phyloP scores from a whole-genome alignment of 257 asterid genomes.

The Thymus mandschuricus region DNA sequence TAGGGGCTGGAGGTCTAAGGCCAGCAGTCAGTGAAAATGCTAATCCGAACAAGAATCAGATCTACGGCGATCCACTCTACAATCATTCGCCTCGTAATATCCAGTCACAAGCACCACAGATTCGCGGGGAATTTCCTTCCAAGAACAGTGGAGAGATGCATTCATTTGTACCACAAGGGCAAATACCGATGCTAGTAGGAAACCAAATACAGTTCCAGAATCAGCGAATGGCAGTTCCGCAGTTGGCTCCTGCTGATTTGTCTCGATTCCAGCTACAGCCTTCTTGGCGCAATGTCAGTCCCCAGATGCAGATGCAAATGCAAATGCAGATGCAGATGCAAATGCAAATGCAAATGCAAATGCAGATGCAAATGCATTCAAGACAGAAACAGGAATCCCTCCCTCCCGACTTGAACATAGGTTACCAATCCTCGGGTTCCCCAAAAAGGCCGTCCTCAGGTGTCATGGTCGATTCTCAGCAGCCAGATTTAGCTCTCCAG shows the following conservation, averaged over 20 bases:
- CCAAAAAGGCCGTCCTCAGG: slow-evolving; percentile 80
- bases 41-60: slow-evolving; percentile 48
- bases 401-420: slow-evolving; percentile 91
- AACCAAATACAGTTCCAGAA: slow-evolving; percentile 58
- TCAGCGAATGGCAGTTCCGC: slow-evolving; percentile 62
- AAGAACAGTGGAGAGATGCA: slow-evolving; percentile 45
- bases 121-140: slow-evolving; percentile 56
- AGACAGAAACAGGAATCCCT: slow-evolving; percentile 70
- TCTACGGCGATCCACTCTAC: slow-evolving; percentile 55
- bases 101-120: slow-evolving; percentile 55
- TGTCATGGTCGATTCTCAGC: slow-evolving; percentile 85
- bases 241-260: slow-evolving; percentile 64
- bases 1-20: slow-evolving; percentile 79
- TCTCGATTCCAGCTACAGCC: slow-evolving; percentile 80
- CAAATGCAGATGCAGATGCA: slow-evolving; percentile 27
- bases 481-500: slow-evolving; percentile 97
- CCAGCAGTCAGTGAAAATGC: slow-evolving; percentile 49
- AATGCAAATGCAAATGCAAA: neutral
- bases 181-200: slow-evolving; percentile 52
- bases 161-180: slow-evolving; percentile 63
- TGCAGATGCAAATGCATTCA: slow-evolving; percentile 37
- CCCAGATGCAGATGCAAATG: slow-evolving; percentile 53
- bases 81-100: slow-evolving; percentile 53
- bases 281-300: slow-evolving; percentile 56
- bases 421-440: slow-evolving; percentile 85